A percentile compares a stretch with the other conserved stretches of the same genome.
Evolutionary conservation across 495 filamentous ascomycete genomes (phyloP).

Genomic region (Xylaria venustula): DNA sequence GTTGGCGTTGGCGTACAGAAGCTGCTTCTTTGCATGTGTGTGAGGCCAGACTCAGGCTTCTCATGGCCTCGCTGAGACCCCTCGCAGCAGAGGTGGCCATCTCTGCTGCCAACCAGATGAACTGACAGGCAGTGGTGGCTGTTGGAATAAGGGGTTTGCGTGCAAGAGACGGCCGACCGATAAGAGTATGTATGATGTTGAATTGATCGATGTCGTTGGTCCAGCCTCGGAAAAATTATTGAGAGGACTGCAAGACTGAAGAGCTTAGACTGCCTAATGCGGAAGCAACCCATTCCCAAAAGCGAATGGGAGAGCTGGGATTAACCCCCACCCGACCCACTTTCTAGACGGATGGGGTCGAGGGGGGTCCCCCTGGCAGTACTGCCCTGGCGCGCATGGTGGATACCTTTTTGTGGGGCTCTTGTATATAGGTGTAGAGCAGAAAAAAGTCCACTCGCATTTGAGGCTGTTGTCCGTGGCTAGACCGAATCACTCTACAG

Average conservation of each 20-base stretch:
- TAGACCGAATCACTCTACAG: no score
- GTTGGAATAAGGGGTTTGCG: no score
- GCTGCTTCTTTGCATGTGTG: slow-evolving; percentile 35
- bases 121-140: no score
- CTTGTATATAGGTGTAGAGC: not conserved
- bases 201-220: slow-evolving; percentile 5
- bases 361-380: no score
- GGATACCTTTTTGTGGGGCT: not conserved
- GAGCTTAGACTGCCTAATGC: not conserved
- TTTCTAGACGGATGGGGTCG: not conserved
- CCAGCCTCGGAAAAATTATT: slow-evolving; percentile 28
- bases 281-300: not conserved
- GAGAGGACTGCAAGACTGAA: slow-evolving; percentile 10
- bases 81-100: slow-evolving; percentile 47
- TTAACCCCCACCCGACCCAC: not conserved
- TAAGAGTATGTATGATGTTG: not conserved
- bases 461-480: not conserved
- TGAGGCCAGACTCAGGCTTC: slow-evolving; percentile 40
- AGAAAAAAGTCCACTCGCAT: not conserved
- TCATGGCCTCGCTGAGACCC: slow-evolving; percentile 48
- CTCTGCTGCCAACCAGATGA: slow-evolving; percentile 7
- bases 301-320: slow-evolving; percentile 3
- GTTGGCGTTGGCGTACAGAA: slow-evolving; percentile 20
- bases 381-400: not conserved
- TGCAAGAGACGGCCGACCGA: not conserved